Conservation (phyloP, 768 basidiomycete genomes). For the Agaricus sinodeliciosus region DNA sequence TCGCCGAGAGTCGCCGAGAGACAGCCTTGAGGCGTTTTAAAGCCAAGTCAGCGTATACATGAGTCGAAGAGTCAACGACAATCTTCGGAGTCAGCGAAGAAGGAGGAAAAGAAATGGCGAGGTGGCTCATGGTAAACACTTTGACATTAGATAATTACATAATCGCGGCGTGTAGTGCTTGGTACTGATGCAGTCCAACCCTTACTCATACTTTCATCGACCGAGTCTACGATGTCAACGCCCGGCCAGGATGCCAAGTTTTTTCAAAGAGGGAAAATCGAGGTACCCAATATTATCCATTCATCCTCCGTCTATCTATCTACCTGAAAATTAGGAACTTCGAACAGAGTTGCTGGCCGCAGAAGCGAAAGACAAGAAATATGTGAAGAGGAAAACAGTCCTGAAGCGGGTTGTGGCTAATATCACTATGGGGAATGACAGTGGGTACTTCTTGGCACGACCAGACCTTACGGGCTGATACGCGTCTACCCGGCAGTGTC, state of each 20-base stretch:
- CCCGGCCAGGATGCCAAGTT: slow-evolving; percentile 87
- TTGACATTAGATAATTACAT: neutral
- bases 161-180: neutral
- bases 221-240: slow-evolving; percentile 32
- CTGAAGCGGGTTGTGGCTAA: slow-evolving; percentile 98
- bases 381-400: slow-evolving; percentile 84
- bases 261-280: slow-evolving; percentile 88
- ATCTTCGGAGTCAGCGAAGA: slow-evolving; percentile 13
- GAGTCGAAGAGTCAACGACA: slow-evolving; percentile 21
- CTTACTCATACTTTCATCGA: neutral
- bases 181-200: neutral
- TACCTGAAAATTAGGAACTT: slow-evolving; percentile 54
- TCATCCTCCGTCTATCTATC: neutral
- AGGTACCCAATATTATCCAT: slow-evolving; percentile 37
- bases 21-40: slow-evolving; percentile 55
- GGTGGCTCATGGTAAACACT: neutral
- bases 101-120: neutral
- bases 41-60: slow-evolving; percentile 42
- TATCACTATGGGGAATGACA: slow-evolving; percentile 99
- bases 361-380: slow-evolving; percentile 96
- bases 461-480: slow-evolving; percentile 13
- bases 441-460: slow-evolving; percentile 45
- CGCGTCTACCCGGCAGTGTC: slow-evolving; percentile 58
- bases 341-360: slow-evolving; percentile 87
- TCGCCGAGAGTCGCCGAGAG: slow-evolving; percentile 45